Evolutionary conservation across 495 filamentous ascomycete genomes (phyloP).

Genomic region (Immersiella caudata): DNA sequence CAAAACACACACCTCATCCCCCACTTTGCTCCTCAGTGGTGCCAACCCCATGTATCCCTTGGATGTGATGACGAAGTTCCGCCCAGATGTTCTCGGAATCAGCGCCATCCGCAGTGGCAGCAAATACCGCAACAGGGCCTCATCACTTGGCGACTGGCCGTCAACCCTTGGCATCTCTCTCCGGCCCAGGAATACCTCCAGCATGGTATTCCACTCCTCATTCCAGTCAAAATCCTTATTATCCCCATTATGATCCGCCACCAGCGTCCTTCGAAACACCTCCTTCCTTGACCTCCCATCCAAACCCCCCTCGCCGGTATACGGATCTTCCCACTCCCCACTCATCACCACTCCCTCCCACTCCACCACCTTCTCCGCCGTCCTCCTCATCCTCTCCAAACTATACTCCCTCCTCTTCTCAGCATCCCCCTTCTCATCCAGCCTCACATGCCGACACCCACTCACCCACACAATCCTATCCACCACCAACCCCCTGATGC

Average conservation of each 20-base stretch:
- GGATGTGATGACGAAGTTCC: slow-evolving; percentile 13
- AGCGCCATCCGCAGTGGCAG: slow-evolving; percentile 3
- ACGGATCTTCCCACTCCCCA: slow-evolving; percentile 5
- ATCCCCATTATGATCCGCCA: neutral
- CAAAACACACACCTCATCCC: slow-evolving; percentile 5
- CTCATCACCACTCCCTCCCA: slow-evolving; percentile 5
- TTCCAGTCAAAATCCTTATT: neutral
- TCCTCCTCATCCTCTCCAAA: slow-evolving; percentile 2
- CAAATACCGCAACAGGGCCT: slow-evolving; percentile 5
- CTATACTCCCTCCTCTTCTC: slow-evolving; percentile 8
- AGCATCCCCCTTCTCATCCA: neutral
- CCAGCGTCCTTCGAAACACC: slow-evolving; percentile 3
- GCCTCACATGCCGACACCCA: slow-evolving; percentile 2
- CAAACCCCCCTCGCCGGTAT: neutral
- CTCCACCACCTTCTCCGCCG: slow-evolving; percentile 4
- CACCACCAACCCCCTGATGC: neutral
- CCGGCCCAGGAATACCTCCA: neutral
- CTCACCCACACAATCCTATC: slow-evolving; percentile 2
- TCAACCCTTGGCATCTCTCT: neutral
- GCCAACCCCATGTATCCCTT: slow-evolving; percentile 7
- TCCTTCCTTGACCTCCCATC: neutral
- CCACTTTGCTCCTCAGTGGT: neutral
- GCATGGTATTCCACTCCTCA: slow-evolving; percentile 4
- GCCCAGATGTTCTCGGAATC: slow-evolving; percentile 3
- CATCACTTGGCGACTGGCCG: neutral